Base-by-base conservation (phyloP, 31 red algal species). In the Endocladia muricata region DNA sequence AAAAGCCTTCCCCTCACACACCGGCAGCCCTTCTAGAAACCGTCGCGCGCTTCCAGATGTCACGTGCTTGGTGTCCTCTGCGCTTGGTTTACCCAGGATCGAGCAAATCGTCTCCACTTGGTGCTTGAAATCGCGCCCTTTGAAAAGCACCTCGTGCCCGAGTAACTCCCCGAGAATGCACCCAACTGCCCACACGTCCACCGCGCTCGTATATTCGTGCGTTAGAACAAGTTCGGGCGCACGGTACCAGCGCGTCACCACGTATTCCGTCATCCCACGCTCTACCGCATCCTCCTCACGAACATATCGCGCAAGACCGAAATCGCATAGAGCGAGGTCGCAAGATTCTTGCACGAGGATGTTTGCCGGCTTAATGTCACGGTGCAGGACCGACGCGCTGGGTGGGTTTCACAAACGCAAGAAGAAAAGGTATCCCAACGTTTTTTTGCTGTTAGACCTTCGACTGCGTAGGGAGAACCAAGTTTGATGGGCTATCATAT, bases 211-310 rank as follows among this genome's bases (percentile, higher is more conserved):
- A 70, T 99, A 99, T 15, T 62, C 57, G 40, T 83, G 77, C 1
- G 83, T 78, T 8, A 99, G 55, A 1, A 96, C 74, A 8, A 99
- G 73, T 68, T 99, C 97, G 11, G 97, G 97, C 3, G 97, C 97
- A 43, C 97, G 76, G 68, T 99, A 99, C 97, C 97, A 99, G 17
- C 97, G 60, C 2, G 97, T 99, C 15, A 91, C 93, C 11, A 99
- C 97, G 66, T 99, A 99, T 55, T 89, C 93, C n/a, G 93, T 99
- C 90, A 83, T 82, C 1, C 74, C 82, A 15, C 81, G 61, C 21
- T 80, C 32, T 23, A 31, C 69, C 22, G 84, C 82, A 39, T 73
- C 70, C 3, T 40, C 58, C 21, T 77, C 79, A 48, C 93, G 84
- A 13, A 93, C 81, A 56, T 86, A 85, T n/a, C 97, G 78, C 19